Conservation (phyloP, 148 eudicot genomes). For the Persicaria maculosa region DNA sequence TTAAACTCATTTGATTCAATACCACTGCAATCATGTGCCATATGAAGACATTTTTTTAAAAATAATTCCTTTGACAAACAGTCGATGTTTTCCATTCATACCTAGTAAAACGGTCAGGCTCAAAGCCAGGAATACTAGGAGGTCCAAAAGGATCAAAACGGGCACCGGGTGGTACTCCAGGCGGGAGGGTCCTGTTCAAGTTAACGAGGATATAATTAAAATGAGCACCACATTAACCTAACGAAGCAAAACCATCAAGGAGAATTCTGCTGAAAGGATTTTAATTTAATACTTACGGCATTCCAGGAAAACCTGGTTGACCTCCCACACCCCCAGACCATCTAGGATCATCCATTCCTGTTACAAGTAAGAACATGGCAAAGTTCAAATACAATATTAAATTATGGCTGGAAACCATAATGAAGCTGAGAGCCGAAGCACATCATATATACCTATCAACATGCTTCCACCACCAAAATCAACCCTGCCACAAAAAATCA, state of each 20-base stretch:
- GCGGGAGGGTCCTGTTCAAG: conserved; percentile 58
- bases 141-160: conserved; percentile 95
- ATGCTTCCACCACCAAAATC: conserved; percentile 67
- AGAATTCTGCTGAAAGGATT: too few relatives aligned
- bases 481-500: conserved; percentile 45
- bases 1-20: neutral
- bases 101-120: conserved; percentile 69
- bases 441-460: conserved; percentile 61
- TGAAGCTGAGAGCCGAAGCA: neutral
- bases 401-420: neutral
- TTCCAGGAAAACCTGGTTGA: conserved; percentile 50
- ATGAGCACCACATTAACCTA: neutral
- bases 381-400: neutral
- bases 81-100: conserved; percentile 1
- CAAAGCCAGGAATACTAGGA: conserved; percentile 88
- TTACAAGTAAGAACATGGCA: neutral
- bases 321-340: conserved; percentile 50
- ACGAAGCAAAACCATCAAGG: neutral
- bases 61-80: neutral
- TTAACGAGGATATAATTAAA: conserved; percentile 6
- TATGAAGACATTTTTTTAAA: conserved; percentile 7
- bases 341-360: conserved; percentile 86
- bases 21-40: neutral
- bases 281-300: conserved; percentile 44
- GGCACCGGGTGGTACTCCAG: conserved; percentile 75